A percentile compares a stretch with the other conserved stretches of the same genome.
Evolutionary conservation across 2,329 filamentous ascomycete genomes (phyloP).

Genomic region (Cladosporium sp.): DNA sequence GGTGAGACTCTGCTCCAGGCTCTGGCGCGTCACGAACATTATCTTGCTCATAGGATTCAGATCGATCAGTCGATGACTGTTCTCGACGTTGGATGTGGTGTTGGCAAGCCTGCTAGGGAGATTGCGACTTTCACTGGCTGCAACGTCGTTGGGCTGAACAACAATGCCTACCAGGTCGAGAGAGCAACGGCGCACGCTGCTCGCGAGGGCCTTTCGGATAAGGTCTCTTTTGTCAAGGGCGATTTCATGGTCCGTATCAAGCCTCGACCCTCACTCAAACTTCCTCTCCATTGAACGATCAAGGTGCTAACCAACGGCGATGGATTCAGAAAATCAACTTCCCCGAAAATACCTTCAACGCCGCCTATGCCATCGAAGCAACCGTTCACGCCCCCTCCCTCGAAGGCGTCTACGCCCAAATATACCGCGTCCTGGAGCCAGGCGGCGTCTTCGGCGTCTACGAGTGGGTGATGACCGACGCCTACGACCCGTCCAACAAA

Average conservation of each 20-base stretch:
- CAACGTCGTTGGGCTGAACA: slow-evolving; percentile 35
- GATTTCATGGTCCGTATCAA: slow-evolving; percentile 31
- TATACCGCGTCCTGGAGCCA: slow-evolving; percentile 36
- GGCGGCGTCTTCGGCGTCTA: slow-evolving; percentile 34
- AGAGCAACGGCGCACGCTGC: slow-evolving; percentile 62
- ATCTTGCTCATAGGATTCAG: slow-evolving; percentile 32
- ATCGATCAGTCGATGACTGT: slow-evolving; percentile 33
- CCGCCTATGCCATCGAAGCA: slow-evolving; percentile 38
- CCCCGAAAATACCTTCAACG: slow-evolving; percentile 33
- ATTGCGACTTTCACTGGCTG: slow-evolving; percentile 36
- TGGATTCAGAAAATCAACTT: slow-evolving; percentile 28
- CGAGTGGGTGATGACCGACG: slow-evolving; percentile 38
- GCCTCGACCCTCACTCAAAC: neutral
- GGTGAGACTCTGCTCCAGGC: slow-evolving; percentile 83
- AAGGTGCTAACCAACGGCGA: neutral
- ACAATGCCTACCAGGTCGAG: slow-evolving; percentile 36
- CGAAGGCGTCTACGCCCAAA: slow-evolving; percentile 32
- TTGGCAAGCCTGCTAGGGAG: slow-evolving; percentile 36
- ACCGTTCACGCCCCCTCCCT: slow-evolving; percentile 36
- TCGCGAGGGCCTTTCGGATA: slow-evolving; percentile 73
- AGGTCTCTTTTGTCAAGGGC: slow-evolving; percentile 82
- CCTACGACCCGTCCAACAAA: slow-evolving; percentile 30
- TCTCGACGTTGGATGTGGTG: slow-evolving; percentile 39
- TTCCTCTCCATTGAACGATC: neutral
- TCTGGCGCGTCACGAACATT: slow-evolving; percentile 56